These are phyloP conservation scores for Trametes hirsuta DNA, from an alignment of 1,284 basidiomycete genomes.

Conservation along the genomic window DNA sequence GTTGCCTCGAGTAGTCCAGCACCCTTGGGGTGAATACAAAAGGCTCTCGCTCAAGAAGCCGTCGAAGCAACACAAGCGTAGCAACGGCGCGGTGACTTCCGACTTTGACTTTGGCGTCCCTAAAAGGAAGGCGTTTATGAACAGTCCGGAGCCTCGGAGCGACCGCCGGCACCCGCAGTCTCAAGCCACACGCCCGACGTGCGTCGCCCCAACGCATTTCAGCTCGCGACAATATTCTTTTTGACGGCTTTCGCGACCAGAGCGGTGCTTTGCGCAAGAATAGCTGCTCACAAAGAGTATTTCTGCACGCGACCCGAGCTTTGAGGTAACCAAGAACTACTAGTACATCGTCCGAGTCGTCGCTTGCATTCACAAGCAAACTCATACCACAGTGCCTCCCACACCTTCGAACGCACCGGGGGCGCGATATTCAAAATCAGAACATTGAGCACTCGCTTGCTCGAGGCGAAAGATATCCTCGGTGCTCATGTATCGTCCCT, in stretches of 20 bases:
- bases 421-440: constrained; percentile 4
- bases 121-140: constrained; percentile 5
- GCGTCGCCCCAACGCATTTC: background rate
- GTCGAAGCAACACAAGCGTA: too few relatives aligned
- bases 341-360: too few relatives aligned
- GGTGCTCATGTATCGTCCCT: background rate
- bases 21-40: background rate
- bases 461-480: background rate
- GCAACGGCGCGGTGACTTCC: background rate
- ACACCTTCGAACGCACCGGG: background rate
- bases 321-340: too few relatives aligned
- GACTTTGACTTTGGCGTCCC: background rate
- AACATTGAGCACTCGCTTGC: background rate
- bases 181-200: background rate
- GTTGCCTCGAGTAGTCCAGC: background rate
- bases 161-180: background rate
- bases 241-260: too few relatives aligned
- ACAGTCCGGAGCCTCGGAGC: background rate
- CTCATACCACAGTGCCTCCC: too few relatives aligned
- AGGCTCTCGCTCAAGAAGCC: background rate
- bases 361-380: too few relatives aligned
- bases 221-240: too few relatives aligned
- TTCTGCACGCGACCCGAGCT: too few relatives aligned
- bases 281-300: background rate
- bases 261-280: too few relatives aligned